Base-by-base conservation (phyloP, 1,139 yeast genomes). In the Protomyces gravidus region DNA sequence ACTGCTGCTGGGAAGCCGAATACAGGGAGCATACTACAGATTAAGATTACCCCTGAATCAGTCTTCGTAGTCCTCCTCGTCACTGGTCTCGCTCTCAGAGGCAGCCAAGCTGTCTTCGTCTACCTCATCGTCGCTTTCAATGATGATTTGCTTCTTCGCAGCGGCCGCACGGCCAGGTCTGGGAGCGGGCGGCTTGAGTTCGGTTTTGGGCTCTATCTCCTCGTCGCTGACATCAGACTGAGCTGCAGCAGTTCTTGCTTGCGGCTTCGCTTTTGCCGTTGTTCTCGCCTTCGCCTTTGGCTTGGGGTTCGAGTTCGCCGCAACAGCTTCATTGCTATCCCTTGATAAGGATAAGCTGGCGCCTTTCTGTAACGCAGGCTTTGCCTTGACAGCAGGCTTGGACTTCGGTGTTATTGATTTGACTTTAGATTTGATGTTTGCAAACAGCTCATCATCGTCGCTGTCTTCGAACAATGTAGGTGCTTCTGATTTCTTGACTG, bases 371-470 rank as follows among this genome's bases (percentile, higher is more conserved):
- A 40, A 9, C 13, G 30, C 30, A 7, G 47, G 47, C 13, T 45
- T 45, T 1, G 48, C 48, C 27, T 47, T 27, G 25, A 23, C 60
- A 7, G 32, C 26, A 11, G 33, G 15, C 28, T 21, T 28, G 32
- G 61, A 11, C 36, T 7, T 30, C 36, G 11, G 11, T 13, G 36
- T 15, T 15, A 30, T 30, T n/a, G 50, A 11, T 21, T 40, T 40
- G 25, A 47, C 28, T 26, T 46, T 48, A 9, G 52, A 21, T 5
- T 25, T 50, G 11, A 45, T 56, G 32, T 50, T 21, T 19, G 33
- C 50, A 33, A 52, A 49, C 52, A 48, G 40, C 49, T 55, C 53
- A 21, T 53, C 62, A 30, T 50, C 59, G 23, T 52, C 55, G 45
- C 57, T 50, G 49, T 59, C 62, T 25, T 51, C 39, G 42, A 55